Evolutionary conservation across 176 grass and related monocot species (phyloP), one percentile per base, ranked within the genome.

Genomic region (Tuctoria greenei): DNA sequence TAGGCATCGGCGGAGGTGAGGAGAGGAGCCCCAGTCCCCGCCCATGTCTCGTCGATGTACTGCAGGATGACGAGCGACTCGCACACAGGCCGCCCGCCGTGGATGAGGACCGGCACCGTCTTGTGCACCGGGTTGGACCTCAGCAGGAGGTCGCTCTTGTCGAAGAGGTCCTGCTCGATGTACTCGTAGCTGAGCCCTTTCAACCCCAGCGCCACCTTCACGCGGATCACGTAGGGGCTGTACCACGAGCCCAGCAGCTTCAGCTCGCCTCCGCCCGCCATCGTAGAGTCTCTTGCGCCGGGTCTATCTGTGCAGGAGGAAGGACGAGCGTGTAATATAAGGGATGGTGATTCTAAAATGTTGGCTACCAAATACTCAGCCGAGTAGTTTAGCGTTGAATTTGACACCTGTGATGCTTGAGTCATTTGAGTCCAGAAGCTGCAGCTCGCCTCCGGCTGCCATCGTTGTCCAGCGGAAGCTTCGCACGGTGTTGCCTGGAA

Each of bases 21-120:
- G 54, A 79, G 41, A 0, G 75, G 18, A 5, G 80, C 24, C 18
- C 68, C 67, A 25, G 12, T 20, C 0, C 7, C 13, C 0, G 26
- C 7, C 69, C 75, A 83, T 4, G 26, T 26, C 35, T 88, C 81
- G 69, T 80, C 76, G 57, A 88, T 25, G 71, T 84, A 84, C 58
- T 81, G 62, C 23, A 85, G 24, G 28, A 89, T 17, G 66, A 77
- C 72, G 66, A 72, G 34, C 10, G 82, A 85, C 72, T 89, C 87
- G 66, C 82, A 81, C 50, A 85, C 77, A 6, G 82, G 66, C 40
- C 34, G 24, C 40, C 77, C 87, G 49, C 11, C 15, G 72, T 89
- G 87, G 78, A 89, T 47, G 20, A 89, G 73, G 15, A 82, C 82
- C 4, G 87, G 82, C 31, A 82, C 82, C 87, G 71, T 77, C 57